Conservation (phyloP, 306 rosid species). For the Mimosa bimucronata region DNA sequence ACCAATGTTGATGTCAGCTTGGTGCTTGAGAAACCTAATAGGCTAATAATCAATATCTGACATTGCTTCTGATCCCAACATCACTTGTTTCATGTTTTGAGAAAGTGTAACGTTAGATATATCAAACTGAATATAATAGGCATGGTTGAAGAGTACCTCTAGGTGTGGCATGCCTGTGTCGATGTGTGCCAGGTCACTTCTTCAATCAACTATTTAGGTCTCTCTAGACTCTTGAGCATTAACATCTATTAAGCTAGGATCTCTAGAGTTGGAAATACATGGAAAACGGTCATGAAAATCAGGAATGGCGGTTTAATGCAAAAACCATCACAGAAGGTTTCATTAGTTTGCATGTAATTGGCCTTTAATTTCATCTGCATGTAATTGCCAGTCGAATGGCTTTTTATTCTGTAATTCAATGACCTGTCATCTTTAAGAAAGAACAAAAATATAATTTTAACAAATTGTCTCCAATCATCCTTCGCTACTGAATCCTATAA, state of each 20-base stretch:
- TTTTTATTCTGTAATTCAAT: background rate
- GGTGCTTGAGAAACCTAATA: conserved; percentile 10
- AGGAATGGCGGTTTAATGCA: background rate
- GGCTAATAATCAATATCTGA: background rate
- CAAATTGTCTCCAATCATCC: background rate
- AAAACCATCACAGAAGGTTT: background rate
- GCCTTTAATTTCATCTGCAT: too few species aligned
- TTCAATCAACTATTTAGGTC: background rate
- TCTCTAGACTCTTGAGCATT: conserved; percentile 3
- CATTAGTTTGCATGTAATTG: conserved; percentile 4
- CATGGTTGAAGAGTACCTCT: background rate
- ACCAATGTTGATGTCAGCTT: conserved; percentile 10
- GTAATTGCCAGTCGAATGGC: too few species aligned
- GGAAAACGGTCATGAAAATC: background rate
- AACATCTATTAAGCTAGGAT: background rate
- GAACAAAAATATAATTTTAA: background rate
- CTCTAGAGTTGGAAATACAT: background rate
- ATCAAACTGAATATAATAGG: conserved; percentile 4
- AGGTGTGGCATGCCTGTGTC: conserved; percentile 3
- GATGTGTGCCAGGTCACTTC: background rate
- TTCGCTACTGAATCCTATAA: background rate
- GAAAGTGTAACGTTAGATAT: conserved; percentile 5
- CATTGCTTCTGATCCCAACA: background rate
- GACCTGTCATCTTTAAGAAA: background rate
- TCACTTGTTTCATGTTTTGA: background rate